phyloP scores from a whole-genome alignment of 2,329 filamentous ascomycete genomes.

The Ophiostoma piceae region DNA sequence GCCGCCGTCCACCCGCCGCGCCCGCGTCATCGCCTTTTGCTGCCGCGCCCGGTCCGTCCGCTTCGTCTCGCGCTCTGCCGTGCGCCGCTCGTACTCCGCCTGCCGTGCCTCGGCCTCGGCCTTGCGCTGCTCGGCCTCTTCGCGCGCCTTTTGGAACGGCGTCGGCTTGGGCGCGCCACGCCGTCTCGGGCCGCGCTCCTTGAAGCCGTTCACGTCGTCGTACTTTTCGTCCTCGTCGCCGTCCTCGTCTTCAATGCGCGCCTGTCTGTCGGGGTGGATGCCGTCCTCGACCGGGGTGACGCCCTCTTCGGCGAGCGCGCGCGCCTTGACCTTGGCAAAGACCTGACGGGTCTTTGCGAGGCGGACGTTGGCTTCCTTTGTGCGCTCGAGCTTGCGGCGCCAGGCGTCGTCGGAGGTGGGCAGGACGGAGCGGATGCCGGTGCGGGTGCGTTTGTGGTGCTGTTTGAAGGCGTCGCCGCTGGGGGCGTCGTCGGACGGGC shows the following conservation, averaged over 20 bases:
- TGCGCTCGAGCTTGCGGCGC: constrained; percentile 42
- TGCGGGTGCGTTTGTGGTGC: constrained; percentile 23
- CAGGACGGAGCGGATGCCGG: constrained; percentile 23
- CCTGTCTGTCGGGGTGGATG: constrained; percentile 41
- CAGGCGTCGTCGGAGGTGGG: constrained; percentile 27
- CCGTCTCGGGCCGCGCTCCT: constrained; percentile 20
- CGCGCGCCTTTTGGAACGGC: constrained; percentile 35
- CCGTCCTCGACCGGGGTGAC: constrained; percentile 26
- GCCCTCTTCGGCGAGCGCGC: constrained; percentile 29
- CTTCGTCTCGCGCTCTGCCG: constrained; percentile 60
- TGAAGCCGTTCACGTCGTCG: constrained; percentile 19
- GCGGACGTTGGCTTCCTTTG: constrained; percentile 82
- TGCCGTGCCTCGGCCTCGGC: constrained; percentile 43
- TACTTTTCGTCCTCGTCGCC: background rate
- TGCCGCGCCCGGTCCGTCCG: constrained; percentile 33
- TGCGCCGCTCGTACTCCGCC: constrained; percentile 59
- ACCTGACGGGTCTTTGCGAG: constrained; percentile 91
- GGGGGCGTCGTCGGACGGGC: constrained; percentile 9
- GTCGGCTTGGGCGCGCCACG: constrained; percentile 6
- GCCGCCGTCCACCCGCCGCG: constrained; percentile 49
- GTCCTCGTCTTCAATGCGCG: constrained; percentile 36
- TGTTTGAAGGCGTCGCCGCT: constrained; percentile 1
- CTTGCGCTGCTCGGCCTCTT: constrained; percentile 50
- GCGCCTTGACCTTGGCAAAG: constrained; percentile 79
- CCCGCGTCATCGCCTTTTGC: constrained; percentile 62